Evolutionary conservation across 352 stramenopile species (phyloP), one percentile per base, ranked within the genome.

Genomic region (Porosira glacialis): DNA sequence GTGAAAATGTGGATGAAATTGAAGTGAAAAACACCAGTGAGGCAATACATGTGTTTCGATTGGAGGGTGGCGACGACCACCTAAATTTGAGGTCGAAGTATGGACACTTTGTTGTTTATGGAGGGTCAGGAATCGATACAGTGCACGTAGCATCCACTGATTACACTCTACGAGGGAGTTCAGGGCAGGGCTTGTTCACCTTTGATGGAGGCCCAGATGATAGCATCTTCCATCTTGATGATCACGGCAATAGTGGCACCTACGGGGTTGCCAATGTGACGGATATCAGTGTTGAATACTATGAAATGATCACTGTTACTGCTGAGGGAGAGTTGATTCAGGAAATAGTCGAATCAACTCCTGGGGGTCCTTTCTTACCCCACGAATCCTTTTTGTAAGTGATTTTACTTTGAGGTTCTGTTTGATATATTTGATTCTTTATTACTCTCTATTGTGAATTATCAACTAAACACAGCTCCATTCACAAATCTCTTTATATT

Each of bases 91-190:
- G 60, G 27, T 39, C 19, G 21, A 35, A 78, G 13, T 78, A 59
- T 13, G 72, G 72, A 0, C 72, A 59, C 39, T 38, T 81, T 15
- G 13, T 81, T 22, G 51, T 80, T 26, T 59, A 76, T 59, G 70
- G 70, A 33, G 44, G 47, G 19, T 15, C 39, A 19, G 70, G 70
- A 11, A 19, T n/a, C 26, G 70, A 80, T 43, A 64, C 38, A 49
- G 57, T 76, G 3, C 59, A 35, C 26, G 50, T 78, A 1, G 28
- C 53, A 17, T 78, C 68, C 8, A 41, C 66, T 44, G 44, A 64
- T 44, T 19, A 1, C 2, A 72, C 58, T 8, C 6, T 78, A 5
- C n/a, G n/a, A n/a, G n/a, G n/a, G n/a, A 43, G 62, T n/a, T 19
- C 7, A 11, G 65, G 72, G 8, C 3, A 45, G 22, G 60, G 41